These are phyloP conservation scores for Botrytis deweyae DNA, from an alignment of 2,329 filamentous ascomycete genomes.

Conservation along the genomic window DNA sequence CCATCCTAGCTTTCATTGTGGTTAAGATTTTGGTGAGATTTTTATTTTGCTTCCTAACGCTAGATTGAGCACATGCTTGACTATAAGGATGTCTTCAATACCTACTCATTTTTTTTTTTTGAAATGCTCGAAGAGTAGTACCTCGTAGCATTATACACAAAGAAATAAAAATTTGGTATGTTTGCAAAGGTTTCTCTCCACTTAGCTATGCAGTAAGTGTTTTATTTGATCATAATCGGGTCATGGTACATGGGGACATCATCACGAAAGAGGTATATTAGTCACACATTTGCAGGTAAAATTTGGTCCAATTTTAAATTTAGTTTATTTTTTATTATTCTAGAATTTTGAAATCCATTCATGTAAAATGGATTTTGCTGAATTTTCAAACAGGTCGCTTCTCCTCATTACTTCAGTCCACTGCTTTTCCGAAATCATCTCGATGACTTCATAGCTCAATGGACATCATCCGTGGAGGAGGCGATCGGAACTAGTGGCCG, in stretches of 20 bases:
- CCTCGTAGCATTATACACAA: neutral
- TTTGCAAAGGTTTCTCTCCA: accelerated
- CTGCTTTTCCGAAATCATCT: neutral
- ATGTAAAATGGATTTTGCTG: no score
- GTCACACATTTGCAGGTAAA: neutral
- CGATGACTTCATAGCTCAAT: neutral
- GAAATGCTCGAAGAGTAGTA: neutral
- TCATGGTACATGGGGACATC: neutral
- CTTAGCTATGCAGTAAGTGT: accelerated
- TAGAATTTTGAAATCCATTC: neutral
- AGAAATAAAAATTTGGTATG: accelerated
- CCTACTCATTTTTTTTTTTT: no score
- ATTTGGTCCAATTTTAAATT: neutral
- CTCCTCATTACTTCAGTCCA: neutral
- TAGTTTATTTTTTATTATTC: neutral
- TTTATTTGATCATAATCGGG: neutral
- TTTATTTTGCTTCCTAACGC: neutral
- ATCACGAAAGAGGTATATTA: neutral
- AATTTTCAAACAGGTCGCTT: neutral
- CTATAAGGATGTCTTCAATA: neutral
- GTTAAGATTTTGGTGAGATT: no score
- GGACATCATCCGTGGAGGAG: neutral
- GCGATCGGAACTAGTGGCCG: neutral
- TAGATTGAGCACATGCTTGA: neutral
- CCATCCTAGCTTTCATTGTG: neutral